Evolutionary conservation across 2,329 filamentous ascomycete species (phyloP), one percentile per base, ranked within the genome.

Genomic region (Claviceps capensis): DNA sequence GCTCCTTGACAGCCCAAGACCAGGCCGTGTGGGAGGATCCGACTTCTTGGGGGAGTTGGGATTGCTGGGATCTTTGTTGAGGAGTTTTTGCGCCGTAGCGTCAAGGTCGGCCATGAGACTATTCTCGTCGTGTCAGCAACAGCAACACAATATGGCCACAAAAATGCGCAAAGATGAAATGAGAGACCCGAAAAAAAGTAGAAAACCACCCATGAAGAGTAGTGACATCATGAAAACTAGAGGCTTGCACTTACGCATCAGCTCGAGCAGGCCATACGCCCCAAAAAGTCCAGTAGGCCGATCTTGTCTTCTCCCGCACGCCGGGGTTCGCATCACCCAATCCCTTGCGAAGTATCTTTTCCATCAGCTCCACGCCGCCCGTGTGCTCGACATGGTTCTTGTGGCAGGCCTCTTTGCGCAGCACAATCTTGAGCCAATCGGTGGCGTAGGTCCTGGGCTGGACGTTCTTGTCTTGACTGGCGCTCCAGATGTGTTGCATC

Each of bases 381-480:
- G 79, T 79, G 62, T 94, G 88, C 64, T 97, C 91, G 54, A 97
- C 75, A 42, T 88, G 82, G 56, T 73, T 79, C 69, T 89, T 95
- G 68, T 95, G 87, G 56, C 80, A 76, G 1, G 79, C 72, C 63
- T 94, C 86, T 60, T 88, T 87, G 58, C 77, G 83, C 41, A 98
- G 70, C 19, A 97, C 67, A 1, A 85, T 94, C 67, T 83, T 86
- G 34, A 97, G 70, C 93, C 93, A 98, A 7, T 78, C 83, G 2
- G 85, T 76, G 1, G 83, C 85, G 66, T 84, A 95, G 1, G 80
- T 79, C 55, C 93, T 82, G 16, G 90, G 85, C 62, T 93, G 86
- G 2, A 90, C 84, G 62, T 96, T 97, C 72, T 96, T 97, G 71
- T 98, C 91, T 64, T 94, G 85, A 56, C 80, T 85, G 23, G 91